phyloP scores from a whole-genome alignment of 1,284 basidiomycete species.

The Ceratorhiza oryzae-sativae region DNA sequence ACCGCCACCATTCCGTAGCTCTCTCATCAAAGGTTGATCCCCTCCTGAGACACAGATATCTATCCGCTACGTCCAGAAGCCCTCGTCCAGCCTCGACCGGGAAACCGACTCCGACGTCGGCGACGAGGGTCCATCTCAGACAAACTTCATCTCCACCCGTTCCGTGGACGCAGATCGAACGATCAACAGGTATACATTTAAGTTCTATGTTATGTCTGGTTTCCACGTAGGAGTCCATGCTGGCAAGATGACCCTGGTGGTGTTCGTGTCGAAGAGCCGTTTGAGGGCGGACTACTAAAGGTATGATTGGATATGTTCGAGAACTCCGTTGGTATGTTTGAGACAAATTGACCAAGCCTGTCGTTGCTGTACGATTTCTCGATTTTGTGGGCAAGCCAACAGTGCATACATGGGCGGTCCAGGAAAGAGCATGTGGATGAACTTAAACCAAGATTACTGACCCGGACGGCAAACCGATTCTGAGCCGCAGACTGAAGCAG shows the following conservation, averaged over 20 bases:
- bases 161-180: not conserved
- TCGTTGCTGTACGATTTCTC: conserved; percentile 1
- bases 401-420: conserved; percentile 24
- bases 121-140: not conserved
- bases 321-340: not conserved
- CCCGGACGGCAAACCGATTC: not conserved
- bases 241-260: not conserved
- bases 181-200: conserved; percentile 15
- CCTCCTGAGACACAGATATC: not conserved
- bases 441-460: conserved; percentile 14
- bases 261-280: conserved; percentile 28
- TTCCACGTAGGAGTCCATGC: not conserved
- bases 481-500: not conserved
- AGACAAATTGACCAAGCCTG: not conserved
- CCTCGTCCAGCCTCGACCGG: conserved; percentile 1
- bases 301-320: not conserved
- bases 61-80: conserved; percentile 13
- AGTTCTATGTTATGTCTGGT: not conserved
- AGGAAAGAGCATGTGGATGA: conserved; percentile 6
- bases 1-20: not conserved
- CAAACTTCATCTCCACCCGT: conserved; percentile 4
- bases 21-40: not conserved
- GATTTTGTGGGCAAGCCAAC: not conserved
- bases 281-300: conserved; percentile 18
- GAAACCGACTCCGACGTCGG: conserved; percentile 7